phyloP scores from a whole-genome alignment of 768 basidiomycete genomes.

The Lentinula detonsa region DNA sequence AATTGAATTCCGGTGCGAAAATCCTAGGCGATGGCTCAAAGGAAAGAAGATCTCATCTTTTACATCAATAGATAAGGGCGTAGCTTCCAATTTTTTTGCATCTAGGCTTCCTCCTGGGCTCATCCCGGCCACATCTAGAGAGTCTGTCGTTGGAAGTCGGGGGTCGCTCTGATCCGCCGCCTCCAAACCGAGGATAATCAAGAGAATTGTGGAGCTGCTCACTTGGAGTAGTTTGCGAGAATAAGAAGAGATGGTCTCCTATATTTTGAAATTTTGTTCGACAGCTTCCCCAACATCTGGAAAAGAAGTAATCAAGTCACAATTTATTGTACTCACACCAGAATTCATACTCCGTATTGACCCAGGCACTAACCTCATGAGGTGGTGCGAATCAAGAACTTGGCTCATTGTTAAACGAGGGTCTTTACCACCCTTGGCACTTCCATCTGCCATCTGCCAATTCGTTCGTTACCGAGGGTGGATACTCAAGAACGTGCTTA shows the following conservation, averaged over 20 bases:
- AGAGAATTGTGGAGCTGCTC: neutral
- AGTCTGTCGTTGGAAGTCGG: neutral
- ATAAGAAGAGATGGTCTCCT: neutral
- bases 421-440: neutral
- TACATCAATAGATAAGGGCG: neutral
- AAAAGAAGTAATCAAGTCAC: neutral
- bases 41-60: neutral
- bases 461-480: neutral
- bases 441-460: slow-evolving; percentile 2
- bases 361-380: neutral
- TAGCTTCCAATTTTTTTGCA: neutral
- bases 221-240: neutral
- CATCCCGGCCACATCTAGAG: neutral
- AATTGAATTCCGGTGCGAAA: neutral
- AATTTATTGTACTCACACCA: neutral
- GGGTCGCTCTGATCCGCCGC: neutral
- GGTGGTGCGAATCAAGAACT: neutral
- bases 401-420: neutral
- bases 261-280: neutral
- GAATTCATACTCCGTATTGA: neutral
- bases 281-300: neutral
- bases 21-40: neutral
- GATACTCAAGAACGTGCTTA: neutral
- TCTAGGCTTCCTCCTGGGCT: neutral
- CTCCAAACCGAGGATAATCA: neutral